Evolutionary conservation across 352 stramenopile species (phyloP).

Genomic region (Phytophthora cryptogea): DNA sequence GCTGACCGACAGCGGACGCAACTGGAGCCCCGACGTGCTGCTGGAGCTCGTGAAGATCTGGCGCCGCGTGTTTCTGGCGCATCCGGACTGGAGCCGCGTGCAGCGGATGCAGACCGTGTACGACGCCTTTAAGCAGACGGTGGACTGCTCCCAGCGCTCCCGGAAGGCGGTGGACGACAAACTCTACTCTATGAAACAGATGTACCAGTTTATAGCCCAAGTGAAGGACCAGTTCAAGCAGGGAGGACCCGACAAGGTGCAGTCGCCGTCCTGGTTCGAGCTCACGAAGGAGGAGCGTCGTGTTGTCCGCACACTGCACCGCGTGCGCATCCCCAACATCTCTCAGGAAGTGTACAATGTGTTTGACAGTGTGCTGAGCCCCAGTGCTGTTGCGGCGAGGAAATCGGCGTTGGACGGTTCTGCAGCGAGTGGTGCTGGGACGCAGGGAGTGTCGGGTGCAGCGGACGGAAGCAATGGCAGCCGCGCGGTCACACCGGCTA

Average conservation of each 20-base stretch:
- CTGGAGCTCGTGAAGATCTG: conserved; percentile 64
- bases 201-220: conserved; percentile 75
- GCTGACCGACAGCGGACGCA: conserved; percentile 50
- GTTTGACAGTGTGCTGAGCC: conserved; percentile 57
- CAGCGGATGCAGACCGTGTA: conserved; percentile 56
- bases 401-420: conserved; percentile 8
- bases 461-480: conserved; percentile 7
- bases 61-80: conserved; percentile 41
- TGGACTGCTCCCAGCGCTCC: conserved; percentile 50
- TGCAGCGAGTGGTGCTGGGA: not conserved
- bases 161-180: conserved; percentile 72
- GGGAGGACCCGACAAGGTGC: conserved; percentile 16
- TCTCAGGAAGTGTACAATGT: conserved; percentile 57
- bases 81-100: conserved; percentile 43
- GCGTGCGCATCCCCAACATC: conserved; percentile 64
- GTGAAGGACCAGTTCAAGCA: conserved; percentile 56
- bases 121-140: conserved; percentile 48
- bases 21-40: conserved; percentile 57
- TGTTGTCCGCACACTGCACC: conserved; percentile 52
- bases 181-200: conserved; percentile 70
- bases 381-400: conserved; percentile 17
- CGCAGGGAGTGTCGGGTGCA: not conserved
- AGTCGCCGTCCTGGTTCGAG: conserved; percentile 59
- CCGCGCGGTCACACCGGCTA: not conserved
- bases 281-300: conserved; percentile 59